phyloP scores from a whole-genome alignment of 2,329 filamentous ascomycete genomes.

The Arthrobotrys sinensis region DNA sequence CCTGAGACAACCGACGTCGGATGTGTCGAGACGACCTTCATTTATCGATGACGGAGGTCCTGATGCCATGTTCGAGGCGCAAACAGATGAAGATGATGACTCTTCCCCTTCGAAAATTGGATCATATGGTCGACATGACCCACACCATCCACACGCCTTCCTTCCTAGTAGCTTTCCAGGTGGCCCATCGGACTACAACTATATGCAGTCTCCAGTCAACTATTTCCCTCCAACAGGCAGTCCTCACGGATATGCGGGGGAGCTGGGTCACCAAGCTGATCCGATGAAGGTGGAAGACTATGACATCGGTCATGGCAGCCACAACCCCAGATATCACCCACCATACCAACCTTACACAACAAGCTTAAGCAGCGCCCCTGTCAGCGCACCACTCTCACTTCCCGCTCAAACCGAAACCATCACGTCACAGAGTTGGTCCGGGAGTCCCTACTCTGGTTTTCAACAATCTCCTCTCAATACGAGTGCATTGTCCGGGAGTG shows the following conservation, averaged over 20 bases:
- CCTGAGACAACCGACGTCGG: constrained; percentile 54
- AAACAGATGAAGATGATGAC: constrained; percentile 58
- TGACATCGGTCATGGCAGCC: constrained; percentile 44
- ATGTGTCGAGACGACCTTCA: constrained; percentile 53
- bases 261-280: constrained; percentile 35
- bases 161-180: constrained; percentile 55
- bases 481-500: constrained; percentile 53
- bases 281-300: constrained; percentile 56
- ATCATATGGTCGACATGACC: constrained; percentile 51
- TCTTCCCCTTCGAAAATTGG: constrained; percentile 50
- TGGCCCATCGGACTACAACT: constrained; percentile 56
- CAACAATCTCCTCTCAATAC: constrained; percentile 48
- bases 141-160: constrained; percentile 53
- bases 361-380: constrained; percentile 46
- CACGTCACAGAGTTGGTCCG: constrained; percentile 58
- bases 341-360: constrained; percentile 51
- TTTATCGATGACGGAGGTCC: constrained; percentile 57
- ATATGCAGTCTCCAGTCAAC: constrained; percentile 46
- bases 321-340: constrained; percentile 52
- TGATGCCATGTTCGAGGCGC: constrained; percentile 51
- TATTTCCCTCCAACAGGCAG: constrained; percentile 56
- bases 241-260: constrained; percentile 50
- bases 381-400: constrained; percentile 51
- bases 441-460: constrained; percentile 52
- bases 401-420: constrained; percentile 54